Conservation (phyloP, 192 early-diverging fungal species). For the Coemansia sp. region DNA sequence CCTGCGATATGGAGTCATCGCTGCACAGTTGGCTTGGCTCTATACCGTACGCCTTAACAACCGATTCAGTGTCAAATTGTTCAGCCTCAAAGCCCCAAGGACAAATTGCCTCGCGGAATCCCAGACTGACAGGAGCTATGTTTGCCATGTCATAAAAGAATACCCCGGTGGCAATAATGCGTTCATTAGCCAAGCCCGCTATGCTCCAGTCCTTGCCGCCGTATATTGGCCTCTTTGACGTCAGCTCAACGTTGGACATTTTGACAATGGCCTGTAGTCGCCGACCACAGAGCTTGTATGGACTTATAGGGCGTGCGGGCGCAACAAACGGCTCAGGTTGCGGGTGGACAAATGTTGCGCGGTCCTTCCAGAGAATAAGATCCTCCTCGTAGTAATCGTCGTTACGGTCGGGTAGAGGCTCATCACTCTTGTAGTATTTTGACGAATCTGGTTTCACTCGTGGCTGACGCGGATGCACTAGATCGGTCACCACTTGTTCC, state of each 20-base stretch:
- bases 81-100: neutral
- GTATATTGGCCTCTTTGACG: too few species aligned
- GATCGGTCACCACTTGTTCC: constrained; percentile 41
- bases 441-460: neutral
- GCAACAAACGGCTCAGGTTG: constrained; percentile 24
- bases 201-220: too few species aligned
- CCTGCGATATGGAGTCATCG: neutral
- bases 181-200: too few species aligned
- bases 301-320: constrained; percentile 19
- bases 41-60: constrained; percentile 19
- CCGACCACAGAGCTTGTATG: constrained; percentile 34
- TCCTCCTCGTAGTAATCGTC: too few species aligned
- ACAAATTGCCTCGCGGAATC: constrained; percentile 51
- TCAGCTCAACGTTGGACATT: too few species aligned
- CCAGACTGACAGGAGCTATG: constrained; percentile 60
- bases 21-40: constrained; percentile 29
- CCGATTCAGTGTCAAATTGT: neutral
- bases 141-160: constrained; percentile 12
- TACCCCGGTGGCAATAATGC: too few species aligned
- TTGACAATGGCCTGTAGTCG: constrained; percentile 50
- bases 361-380: too few species aligned
- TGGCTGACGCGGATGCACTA: neutral
- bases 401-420: neutral
- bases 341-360: constrained; percentile 1
- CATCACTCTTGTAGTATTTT: too few species aligned